Evolutionary conservation across 208 protist species (phyloP).

Genomic region (Crithidia acanthocephali): DNA sequence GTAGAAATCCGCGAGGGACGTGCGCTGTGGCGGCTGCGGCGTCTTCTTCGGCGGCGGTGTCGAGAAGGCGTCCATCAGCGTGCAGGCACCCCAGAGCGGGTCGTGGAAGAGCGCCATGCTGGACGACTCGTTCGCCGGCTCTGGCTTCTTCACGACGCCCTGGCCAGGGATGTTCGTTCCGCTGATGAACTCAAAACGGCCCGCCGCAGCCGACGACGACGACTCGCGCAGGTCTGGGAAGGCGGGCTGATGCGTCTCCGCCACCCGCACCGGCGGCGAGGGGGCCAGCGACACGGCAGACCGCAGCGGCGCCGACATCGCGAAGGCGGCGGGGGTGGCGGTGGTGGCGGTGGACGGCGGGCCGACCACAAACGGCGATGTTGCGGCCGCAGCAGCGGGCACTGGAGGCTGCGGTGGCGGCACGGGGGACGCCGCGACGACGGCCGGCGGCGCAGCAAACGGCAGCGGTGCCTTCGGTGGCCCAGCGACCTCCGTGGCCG

Average conservation of each 20-base stretch:
- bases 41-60: slow-evolving; percentile 7
- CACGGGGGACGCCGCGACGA: neutral
- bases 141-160: slow-evolving; percentile 29
- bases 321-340: neutral
- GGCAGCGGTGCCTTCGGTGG: neutral
- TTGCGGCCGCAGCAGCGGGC: no score
- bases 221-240: slow-evolving; percentile 32
- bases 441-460: neutral
- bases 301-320: neutral
- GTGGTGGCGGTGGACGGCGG: neutral
- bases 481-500: neutral
- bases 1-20: slow-evolving; percentile 29
- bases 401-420: no score
- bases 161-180: slow-evolving; percentile 76
- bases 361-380: no score
- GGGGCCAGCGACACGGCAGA: neutral
- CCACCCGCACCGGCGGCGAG: slow-evolving; percentile 7
- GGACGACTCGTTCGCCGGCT: slow-evolving; percentile 17
- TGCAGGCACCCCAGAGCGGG: slow-evolving; percentile 64
- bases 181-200: slow-evolving; percentile 67
- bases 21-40: slow-evolving; percentile 14
- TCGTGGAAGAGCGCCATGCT: slow-evolving; percentile 80
- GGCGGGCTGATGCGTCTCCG: slow-evolving; percentile 15
- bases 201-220: slow-evolving; percentile 17
- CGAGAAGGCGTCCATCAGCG: slow-evolving; percentile 24